Percentiles rank a stretch among this genome's conserved stretches.
Evolutionary conservation across 1,284 basidiomycete species (phyloP).

Genomic region (Fomitopsis schrenkii): DNA sequence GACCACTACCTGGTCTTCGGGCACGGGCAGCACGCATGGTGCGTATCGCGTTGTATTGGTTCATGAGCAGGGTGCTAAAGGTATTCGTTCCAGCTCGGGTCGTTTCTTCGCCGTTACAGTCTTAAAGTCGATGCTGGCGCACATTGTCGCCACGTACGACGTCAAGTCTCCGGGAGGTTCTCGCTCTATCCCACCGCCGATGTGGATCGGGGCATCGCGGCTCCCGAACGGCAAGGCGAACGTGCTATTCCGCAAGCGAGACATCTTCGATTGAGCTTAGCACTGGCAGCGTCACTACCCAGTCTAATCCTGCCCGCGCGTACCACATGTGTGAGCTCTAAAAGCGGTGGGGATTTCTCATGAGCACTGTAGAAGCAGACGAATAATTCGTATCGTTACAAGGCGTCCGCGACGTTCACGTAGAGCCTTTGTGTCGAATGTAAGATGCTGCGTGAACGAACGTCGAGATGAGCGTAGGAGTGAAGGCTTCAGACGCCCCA

Average conservation of each 20-base stretch:
- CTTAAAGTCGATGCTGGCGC: conserved; percentile 41
- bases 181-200: conserved; percentile 13
- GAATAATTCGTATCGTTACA: no score
- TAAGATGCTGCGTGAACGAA: no score
- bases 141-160: conserved; percentile 42
- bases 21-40: conserved; percentile 28
- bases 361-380: no score
- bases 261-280: no score
- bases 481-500: no score
- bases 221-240: background rate
- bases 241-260: background rate
- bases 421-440: no score
- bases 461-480: no score
- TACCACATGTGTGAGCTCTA: no score
- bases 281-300: no score
- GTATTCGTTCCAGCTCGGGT: conserved; percentile 29
- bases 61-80: background rate
- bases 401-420: no score
- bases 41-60: background rate
- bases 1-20: conserved; percentile 24
- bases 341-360: no score
- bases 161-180: conserved; percentile 30
- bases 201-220: conserved; percentile 1
- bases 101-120: conserved; percentile 43
- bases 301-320: no score